Conservation (phyloP, 75 land plant species). For the Gnetum montanum region DNA sequence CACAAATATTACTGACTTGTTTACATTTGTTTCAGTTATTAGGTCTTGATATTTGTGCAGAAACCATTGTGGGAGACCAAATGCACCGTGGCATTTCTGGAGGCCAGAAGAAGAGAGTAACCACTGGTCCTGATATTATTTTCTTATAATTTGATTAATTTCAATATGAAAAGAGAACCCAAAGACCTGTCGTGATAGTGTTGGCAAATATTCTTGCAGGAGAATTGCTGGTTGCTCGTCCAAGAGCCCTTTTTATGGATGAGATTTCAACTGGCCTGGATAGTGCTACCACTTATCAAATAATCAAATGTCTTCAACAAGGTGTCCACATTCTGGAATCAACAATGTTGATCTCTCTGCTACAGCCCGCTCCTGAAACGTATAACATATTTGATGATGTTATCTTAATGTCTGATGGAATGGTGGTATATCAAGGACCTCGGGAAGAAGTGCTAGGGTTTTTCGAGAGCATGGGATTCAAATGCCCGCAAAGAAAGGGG, state of each 20-base stretch:
- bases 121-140: slow-evolving; percentile 19
- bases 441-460: slow-evolving; percentile 53
- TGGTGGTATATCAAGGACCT: slow-evolving; percentile 77
- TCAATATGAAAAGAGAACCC: background rate
- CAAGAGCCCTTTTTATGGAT: slow-evolving; percentile 74
- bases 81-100: slow-evolving; percentile 34
- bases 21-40: slow-evolving; percentile 14
- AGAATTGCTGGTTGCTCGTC: slow-evolving; percentile 74
- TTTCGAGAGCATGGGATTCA: slow-evolving; percentile 55
- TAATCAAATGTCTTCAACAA: slow-evolving; percentile 44
- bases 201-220: slow-evolving; percentile 17
- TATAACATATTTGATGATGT: slow-evolving; percentile 73
- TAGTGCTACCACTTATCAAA: slow-evolving; percentile 71
- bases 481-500: slow-evolving; percentile 64
- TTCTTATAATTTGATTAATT: background rate
- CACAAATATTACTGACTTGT: background rate
- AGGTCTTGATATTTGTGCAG: slow-evolving; percentile 31
- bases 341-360: slow-evolving; percentile 53
- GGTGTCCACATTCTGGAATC: slow-evolving; percentile 31
- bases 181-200: background rate
- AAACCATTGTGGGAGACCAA: slow-evolving; percentile 25
- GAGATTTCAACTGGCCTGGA: slow-evolving; percentile 82
- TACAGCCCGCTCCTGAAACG: slow-evolving; percentile 84
- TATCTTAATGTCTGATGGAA: slow-evolving; percentile 58
- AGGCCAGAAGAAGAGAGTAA: slow-evolving; percentile 28